These are phyloP conservation scores for Anthostomella pinea DNA, from an alignment of 2,329 filamentous ascomycete genomes.

Conservation along the genomic window DNA sequence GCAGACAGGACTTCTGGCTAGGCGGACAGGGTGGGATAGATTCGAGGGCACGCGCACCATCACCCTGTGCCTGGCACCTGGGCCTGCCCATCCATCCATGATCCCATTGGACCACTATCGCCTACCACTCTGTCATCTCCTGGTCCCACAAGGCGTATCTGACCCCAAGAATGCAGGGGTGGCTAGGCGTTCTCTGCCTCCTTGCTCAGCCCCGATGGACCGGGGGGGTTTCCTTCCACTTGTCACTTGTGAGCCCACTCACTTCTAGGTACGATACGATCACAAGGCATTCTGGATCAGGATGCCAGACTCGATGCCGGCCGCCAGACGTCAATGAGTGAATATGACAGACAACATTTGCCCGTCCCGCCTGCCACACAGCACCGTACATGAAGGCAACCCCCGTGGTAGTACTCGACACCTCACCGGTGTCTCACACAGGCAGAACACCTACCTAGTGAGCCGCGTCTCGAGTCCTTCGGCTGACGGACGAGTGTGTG, in stretches of 20 bases:
- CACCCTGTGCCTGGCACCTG: constrained; percentile 8
- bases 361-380: too few species aligned
- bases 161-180: constrained; percentile 15
- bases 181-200: constrained; percentile 24
- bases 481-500: too few species aligned
- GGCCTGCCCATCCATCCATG: constrained; percentile 14
- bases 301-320: too few species aligned
- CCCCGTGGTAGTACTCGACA: constrained; percentile 7
- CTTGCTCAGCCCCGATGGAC: constrained; percentile 25
- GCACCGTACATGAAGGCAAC: too few species aligned
- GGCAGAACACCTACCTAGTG: too few species aligned
- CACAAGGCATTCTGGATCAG: constrained; percentile 19
- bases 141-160: constrained; percentile 19
- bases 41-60: constrained; percentile 21
- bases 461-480: too few species aligned
- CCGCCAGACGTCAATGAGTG: too few species aligned
- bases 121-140: constrained; percentile 18
- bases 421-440: constrained; percentile 6
- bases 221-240: too few species aligned
- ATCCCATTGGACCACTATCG: constrained; percentile 1
- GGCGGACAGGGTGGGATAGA: constrained; percentile 16
- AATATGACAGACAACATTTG: background rate
- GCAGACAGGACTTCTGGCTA: constrained; percentile 15
- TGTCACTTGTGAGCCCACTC: too few species aligned
- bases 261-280: too few species aligned